Evolutionary conservation across 2,329 filamentous ascomycete genomes (phyloP), one percentile per base, ranked within the genome.

Genomic region (Emergomyces africanus): DNA sequence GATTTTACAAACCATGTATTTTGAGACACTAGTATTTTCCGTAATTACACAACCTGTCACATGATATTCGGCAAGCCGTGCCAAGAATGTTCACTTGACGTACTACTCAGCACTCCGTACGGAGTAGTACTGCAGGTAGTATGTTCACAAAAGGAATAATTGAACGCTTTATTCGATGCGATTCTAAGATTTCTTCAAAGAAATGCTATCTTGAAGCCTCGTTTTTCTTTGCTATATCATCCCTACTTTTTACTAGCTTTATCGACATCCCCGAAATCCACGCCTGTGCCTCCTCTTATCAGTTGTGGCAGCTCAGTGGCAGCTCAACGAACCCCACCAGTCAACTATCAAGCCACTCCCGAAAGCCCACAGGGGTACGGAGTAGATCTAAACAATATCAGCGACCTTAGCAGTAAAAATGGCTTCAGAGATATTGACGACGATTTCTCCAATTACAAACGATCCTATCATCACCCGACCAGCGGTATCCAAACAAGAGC

Each of bases 381-480:
- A 28, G 5, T 5, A 35, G 20, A 33, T 51, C 18, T n/a, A 33
- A 51, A 18, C 18, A 20, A 49, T 49, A 49, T 30, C 15, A 25
- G 8, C 3, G 63, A 67, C 59, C 60, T 59, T 60, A n/a, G 35
- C 61, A n/a, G 35, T 39, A 59, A 66, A 53, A 28, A 71, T 83
- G 80, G 77, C 78, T 46, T 68, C 76, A 46, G 82, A 84, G 71
- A 81, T 76, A 44, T 78, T 86, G 67, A 84, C 78, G 37, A 96
- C 92, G 64, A 91, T 96, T 74, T 97, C 92, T 2, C 92, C 92
- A 59, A 87, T 83, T 64, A 96, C 90, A 65, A 92, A 94, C 75
- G 84, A 91, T 77, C 80, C 88, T 59, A 83, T 97, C 72, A 74
- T 95, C 65, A 89, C 86, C 61, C 85, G 91, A 65, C 84, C 85